Conservation (phyloP, 2,329 filamentous ascomycete genomes). For the Diplodia seriata region DNA sequence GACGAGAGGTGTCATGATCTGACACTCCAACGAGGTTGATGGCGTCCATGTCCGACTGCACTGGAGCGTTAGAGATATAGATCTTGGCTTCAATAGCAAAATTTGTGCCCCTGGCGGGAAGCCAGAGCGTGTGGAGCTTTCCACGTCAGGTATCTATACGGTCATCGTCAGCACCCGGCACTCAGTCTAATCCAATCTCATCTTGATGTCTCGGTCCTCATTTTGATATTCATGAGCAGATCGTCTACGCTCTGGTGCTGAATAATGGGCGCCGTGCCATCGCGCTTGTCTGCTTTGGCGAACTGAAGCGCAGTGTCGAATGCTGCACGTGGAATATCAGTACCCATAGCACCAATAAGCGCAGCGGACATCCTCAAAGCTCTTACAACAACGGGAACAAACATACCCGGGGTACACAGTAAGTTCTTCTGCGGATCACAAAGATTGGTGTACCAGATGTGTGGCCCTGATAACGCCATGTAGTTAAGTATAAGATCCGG, state of each 20-base stretch:
- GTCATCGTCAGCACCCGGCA: no score
- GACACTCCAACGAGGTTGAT: slow-evolving; percentile 62
- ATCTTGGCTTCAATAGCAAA: no score
- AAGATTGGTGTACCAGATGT: slow-evolving; percentile 57
- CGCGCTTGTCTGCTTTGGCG: slow-evolving; percentile 53
- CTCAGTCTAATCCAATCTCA: slow-evolving; percentile 36
- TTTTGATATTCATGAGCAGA: slow-evolving; percentile 60
- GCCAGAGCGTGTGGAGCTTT: no score
- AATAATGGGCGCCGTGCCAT: slow-evolving; percentile 55
- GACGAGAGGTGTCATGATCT: slow-evolving; percentile 52
- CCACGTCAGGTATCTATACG: no score
- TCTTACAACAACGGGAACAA: slow-evolving; percentile 51
- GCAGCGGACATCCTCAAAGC: slow-evolving; percentile 57
- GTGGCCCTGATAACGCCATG: slow-evolving; percentile 59
- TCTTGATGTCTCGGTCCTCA: slow-evolving; percentile 58
- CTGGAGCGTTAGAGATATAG: slow-evolving; percentile 58
- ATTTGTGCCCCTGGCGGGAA: no score
- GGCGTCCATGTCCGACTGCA: slow-evolving; percentile 57
- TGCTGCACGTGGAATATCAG: slow-evolving; percentile 60
- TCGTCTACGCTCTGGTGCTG: slow-evolving; percentile 61
- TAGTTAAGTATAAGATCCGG: no score
- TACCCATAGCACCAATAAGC: slow-evolving; percentile 62
- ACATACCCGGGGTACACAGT: slow-evolving; percentile 54
- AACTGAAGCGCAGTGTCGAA: slow-evolving; percentile 62
- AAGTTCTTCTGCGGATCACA: slow-evolving; percentile 57